A percentile compares a stretch with the other conserved stretches of the same genome.
Evolutionary conservation across 768 basidiomycete species (phyloP).

Genomic region (Steccherinum ochraceum): DNA sequence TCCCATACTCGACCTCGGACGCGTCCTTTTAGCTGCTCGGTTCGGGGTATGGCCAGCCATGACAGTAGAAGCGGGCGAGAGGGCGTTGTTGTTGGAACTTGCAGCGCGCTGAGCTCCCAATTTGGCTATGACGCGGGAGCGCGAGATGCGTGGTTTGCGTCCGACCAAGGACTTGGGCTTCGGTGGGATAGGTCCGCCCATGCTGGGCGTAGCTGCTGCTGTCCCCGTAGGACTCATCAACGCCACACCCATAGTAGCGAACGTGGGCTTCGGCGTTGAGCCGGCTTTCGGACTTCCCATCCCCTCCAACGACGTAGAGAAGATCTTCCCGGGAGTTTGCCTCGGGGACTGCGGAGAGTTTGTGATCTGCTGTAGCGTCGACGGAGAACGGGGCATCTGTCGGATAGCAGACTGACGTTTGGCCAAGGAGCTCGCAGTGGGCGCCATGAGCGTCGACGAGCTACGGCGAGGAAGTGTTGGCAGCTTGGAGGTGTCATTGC

Average conservation of each 20-base stretch:
- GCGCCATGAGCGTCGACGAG: conserved; percentile 55
- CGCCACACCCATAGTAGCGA: neutral
- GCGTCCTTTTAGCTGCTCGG: conserved; percentile 14
- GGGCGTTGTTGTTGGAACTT: conserved; percentile 13
- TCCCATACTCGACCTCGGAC: conserved; percentile 44
- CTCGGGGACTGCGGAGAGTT: conserved; percentile 26
- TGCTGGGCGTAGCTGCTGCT: conserved; percentile 8
- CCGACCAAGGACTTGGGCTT: conserved; percentile 30
- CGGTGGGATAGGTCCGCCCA: conserved; percentile 10
- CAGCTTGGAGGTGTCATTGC: neutral
- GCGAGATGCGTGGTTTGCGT: conserved; percentile 72
- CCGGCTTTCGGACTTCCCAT: conserved; percentile 15
- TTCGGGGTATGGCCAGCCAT: conserved; percentile 7
- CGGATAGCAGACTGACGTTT: conserved; percentile 30
- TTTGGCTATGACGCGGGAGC: conserved; percentile 73
- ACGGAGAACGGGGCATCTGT: conserved; percentile 4
- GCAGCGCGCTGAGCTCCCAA: conserved; percentile 68
- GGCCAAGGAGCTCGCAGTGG: conserved; percentile 73
- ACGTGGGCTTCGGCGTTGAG: neutral
- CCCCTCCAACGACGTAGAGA: conserved; percentile 42
- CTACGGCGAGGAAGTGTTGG: conserved; percentile 18
- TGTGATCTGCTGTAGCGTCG: conserved; percentile 26
- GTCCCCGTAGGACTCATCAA: conserved; percentile 6
- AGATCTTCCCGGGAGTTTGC: conserved; percentile 31
- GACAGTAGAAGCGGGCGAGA: conserved; percentile 17